Percentiles rank a stretch among this genome's conserved stretches.
These are phyloP conservation scores for Agrostemma githago DNA, from an alignment of 148 eudicot genomes.

Conservation along the genomic window DNA sequence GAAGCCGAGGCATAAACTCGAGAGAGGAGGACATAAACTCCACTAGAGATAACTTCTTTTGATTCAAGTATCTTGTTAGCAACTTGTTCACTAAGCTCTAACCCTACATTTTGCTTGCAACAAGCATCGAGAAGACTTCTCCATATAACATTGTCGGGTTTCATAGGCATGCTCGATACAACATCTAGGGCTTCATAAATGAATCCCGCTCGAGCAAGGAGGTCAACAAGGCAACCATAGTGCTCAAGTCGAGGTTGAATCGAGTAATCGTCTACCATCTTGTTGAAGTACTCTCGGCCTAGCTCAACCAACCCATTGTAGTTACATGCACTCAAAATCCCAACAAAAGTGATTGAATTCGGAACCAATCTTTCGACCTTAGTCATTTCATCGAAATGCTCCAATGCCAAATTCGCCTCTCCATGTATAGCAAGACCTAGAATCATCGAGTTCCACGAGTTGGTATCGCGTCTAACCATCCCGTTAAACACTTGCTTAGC, in stretches of 20 bases:
- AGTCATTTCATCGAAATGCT: slow-evolving; percentile 45
- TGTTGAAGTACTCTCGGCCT: slow-evolving; percentile 52
- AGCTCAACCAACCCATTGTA: slow-evolving; percentile 55
- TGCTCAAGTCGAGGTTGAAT: slow-evolving; percentile 66
- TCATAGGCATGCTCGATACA: slow-evolving; percentile 60
- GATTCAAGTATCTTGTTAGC: slow-evolving; percentile 49
- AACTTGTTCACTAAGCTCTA: slow-evolving; percentile 58
- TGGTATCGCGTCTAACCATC: slow-evolving; percentile 50
- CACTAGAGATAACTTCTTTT: slow-evolving; percentile 39
- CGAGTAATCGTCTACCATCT: slow-evolving; percentile 48
- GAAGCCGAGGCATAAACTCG: slow-evolving; percentile 64
- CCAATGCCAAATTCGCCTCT: slow-evolving; percentile 37
- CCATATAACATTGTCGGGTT: slow-evolving; percentile 75
- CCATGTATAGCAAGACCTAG: slow-evolving; percentile 66
- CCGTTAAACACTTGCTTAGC: slow-evolving; percentile 52
- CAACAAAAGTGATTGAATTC: slow-evolving; percentile 69
- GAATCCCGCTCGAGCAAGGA: slow-evolving; percentile 67
- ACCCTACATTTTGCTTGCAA: slow-evolving; percentile 46
- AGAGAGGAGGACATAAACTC: slow-evolving; percentile 65
- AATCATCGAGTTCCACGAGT: slow-evolving; percentile 72
- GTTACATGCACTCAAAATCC: slow-evolving; percentile 61
- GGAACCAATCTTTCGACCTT: slow-evolving; percentile 39
- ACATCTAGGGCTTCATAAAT: slow-evolving; percentile 54
- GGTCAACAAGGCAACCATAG: slow-evolving; percentile 74
- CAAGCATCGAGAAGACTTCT: slow-evolving; percentile 77